These are phyloP conservation scores for Xerocomellus amylosporus DNA, from an alignment of 768 basidiomycete genomes.

Conservation along the genomic window DNA sequence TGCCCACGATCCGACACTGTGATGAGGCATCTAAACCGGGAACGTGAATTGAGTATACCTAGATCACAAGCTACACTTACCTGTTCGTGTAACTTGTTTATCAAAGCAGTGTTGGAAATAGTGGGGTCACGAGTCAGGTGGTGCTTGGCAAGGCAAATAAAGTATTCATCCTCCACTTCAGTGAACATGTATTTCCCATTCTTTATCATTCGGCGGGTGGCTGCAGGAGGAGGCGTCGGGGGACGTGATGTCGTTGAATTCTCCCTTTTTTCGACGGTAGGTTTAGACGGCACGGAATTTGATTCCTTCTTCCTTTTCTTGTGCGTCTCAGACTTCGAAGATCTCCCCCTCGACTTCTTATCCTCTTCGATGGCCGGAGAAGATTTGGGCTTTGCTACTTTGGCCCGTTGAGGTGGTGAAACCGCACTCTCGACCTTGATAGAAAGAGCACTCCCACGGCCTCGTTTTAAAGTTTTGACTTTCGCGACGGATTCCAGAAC, in stretches of 20 bases:
- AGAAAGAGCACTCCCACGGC: constrained; percentile 19
- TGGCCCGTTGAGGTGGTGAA: constrained; percentile 1
- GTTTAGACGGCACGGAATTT: background rate
- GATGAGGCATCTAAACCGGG: constrained; percentile 56
- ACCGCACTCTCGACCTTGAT: constrained; percentile 12
- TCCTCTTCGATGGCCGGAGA: constrained; percentile 2
- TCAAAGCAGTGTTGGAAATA: constrained; percentile 38
- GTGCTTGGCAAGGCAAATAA: constrained; percentile 41
- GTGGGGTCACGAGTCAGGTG: constrained; percentile 48
- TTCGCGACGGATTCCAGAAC: constrained; percentile 35
- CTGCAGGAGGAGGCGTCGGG: constrained; percentile 46
- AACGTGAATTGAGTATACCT: background rate
- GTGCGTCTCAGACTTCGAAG: constrained; percentile 2
- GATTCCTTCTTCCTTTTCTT: constrained; percentile 9
- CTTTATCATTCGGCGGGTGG: constrained; percentile 26
- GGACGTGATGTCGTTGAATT: constrained; percentile 24
- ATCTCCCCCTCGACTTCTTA: constrained; percentile 1
- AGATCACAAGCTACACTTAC: constrained; percentile 30
- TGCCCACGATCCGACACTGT: constrained; percentile 50
- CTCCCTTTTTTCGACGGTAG: background rate
- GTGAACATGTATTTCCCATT: constrained; percentile 46
- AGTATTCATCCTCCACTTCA: constrained; percentile 49
- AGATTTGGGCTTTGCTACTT: constrained; percentile 2
- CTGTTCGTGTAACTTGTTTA: constrained; percentile 43
- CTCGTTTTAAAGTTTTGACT: constrained; percentile 23